Evolutionary conservation across 2,329 filamentous ascomycete genomes (phyloP).

Genomic region (Hymenoscyphus occultus): DNA sequence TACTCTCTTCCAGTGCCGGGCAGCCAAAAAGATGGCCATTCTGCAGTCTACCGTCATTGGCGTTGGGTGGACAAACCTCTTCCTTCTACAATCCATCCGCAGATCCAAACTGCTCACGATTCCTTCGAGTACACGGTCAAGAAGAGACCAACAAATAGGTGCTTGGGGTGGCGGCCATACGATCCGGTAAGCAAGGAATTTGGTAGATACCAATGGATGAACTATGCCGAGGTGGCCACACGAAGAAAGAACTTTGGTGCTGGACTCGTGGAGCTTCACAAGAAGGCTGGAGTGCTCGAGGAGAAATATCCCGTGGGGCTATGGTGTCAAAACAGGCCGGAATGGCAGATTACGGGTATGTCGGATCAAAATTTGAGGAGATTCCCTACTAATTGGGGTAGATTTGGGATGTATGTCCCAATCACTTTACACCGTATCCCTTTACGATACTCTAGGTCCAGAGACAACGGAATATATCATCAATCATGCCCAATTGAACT

Average conservation of each 20-base stretch:
- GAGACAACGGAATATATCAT: slow-evolving; percentile 94
- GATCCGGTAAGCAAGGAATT: slow-evolving; percentile 70
- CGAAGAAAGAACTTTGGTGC: slow-evolving; percentile 82
- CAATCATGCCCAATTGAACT: slow-evolving; percentile 76
- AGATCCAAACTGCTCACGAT: slow-evolving; percentile 71
- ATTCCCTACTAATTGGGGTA: slow-evolving; percentile 36
- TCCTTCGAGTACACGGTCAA: slow-evolving; percentile 69
- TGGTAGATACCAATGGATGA: slow-evolving; percentile 76
- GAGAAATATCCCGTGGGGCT: slow-evolving; percentile 73
- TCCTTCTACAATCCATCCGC: slow-evolving; percentile 68
- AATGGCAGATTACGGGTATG: slow-evolving; percentile 80
- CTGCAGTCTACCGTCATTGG: slow-evolving; percentile 80
- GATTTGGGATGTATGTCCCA: slow-evolving; percentile 88
- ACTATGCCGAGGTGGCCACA: slow-evolving; percentile 74
- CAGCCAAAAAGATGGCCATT: slow-evolving; percentile 69
- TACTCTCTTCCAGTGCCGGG: slow-evolving; percentile 77
- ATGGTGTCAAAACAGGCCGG: slow-evolving; percentile 83
- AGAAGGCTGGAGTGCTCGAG: slow-evolving; percentile 63
- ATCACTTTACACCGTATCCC: slow-evolving; percentile 81
- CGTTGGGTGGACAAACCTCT: slow-evolving; percentile 68
- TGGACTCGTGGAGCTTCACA: slow-evolving; percentile 79
- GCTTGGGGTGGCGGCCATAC: slow-evolving; percentile 79
- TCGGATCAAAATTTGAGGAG: slow-evolving; percentile 4
- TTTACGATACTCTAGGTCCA: slow-evolving; percentile 93
- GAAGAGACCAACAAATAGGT: slow-evolving; percentile 63